A percentile compares a stretch with the other conserved stretches of the same genome.
These are phyloP conservation scores for Rhinocladiella mackenziei DNA, from an alignment of 2,329 filamentous ascomycete species.

Conservation along the genomic window DNA sequence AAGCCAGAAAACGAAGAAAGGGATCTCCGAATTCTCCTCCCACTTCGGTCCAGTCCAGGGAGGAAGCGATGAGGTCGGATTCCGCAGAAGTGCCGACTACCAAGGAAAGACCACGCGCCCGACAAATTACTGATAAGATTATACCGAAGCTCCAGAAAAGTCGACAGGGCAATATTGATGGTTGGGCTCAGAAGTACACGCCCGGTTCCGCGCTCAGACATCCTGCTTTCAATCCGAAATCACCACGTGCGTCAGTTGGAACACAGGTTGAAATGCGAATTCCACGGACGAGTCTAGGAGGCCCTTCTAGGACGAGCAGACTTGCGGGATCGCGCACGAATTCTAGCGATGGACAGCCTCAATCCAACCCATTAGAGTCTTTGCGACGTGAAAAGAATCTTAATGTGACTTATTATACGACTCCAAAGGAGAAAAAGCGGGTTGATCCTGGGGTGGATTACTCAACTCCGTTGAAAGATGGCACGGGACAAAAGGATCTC, in stretches of 20 bases:
- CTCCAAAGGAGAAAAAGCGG: constrained; percentile 21
- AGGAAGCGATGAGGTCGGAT: constrained; percentile 2
- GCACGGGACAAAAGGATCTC: background rate
- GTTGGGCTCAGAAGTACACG: constrained; percentile 19
- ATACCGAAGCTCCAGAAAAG: constrained; percentile 12
- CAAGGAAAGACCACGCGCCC: background rate
- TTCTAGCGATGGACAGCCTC: too few relatives aligned
- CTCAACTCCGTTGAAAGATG: constrained; percentile 10
- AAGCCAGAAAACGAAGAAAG: constrained; percentile 13
- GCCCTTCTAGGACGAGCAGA: constrained; percentile 12
- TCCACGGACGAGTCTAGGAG: constrained; percentile 14
- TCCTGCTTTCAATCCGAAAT: constrained; percentile 13
- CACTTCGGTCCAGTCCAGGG: constrained; percentile 14
- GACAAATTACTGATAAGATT: constrained; percentile 20
- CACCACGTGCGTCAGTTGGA: constrained; percentile 1
- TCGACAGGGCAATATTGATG: constrained; percentile 22
- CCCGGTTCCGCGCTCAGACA: constrained; percentile 16
- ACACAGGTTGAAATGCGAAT: constrained; percentile 17
- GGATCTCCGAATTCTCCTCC: constrained; percentile 8
- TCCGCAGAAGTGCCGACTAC: background rate
- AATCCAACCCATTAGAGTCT: too few relatives aligned
- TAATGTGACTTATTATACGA: too few relatives aligned
- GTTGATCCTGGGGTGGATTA: constrained; percentile 20
- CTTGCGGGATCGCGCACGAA: too few relatives aligned
- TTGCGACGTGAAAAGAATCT: too few relatives aligned